phyloP scores from a whole-genome alignment of 805 yeast genomes.

The Wickerhamomyces chambardii region DNA sequence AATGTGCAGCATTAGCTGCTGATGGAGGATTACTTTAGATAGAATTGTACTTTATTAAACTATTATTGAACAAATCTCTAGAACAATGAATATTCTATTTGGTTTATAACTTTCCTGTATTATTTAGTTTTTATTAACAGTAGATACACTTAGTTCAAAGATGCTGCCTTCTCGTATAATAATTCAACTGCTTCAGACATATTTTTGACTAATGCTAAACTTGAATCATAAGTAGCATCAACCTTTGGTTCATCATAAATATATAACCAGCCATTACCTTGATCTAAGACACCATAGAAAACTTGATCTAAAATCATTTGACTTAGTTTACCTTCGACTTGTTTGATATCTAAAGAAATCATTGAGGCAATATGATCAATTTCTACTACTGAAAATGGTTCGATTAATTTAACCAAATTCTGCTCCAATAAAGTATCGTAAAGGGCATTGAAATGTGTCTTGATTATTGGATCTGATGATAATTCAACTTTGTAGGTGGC shows the following conservation, averaged over 20 bases:
- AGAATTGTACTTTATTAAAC: no score
- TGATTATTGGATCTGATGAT: slow-evolving; percentile 78
- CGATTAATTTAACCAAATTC: slow-evolving; percentile 87
- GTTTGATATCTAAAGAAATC: slow-evolving; percentile 79
- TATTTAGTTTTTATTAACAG: no score
- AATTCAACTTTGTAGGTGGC: slow-evolving; percentile 64
- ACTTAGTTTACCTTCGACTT: slow-evolving; percentile 88
- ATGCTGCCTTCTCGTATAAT: slow-evolving; percentile 87
- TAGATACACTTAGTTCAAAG: slow-evolving; percentile 67
- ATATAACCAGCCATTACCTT: slow-evolving; percentile 96
- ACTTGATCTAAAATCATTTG: slow-evolving; percentile 96
- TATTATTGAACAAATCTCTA: no score
- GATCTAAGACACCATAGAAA: slow-evolving; percentile 95
- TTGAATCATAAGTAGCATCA: slow-evolving; percentile 83
- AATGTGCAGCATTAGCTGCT: slow-evolving; percentile 50
- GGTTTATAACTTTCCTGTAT: no score
- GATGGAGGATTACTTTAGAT: slow-evolving; percentile 22
- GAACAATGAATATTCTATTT: no score
- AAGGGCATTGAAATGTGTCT: slow-evolving; percentile 85
- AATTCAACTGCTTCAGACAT: slow-evolving; percentile 85
- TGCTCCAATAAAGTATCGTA: slow-evolving; percentile 92
- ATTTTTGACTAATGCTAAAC: slow-evolving; percentile 78
- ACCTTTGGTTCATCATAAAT: slow-evolving; percentile 83
- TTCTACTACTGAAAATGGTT: slow-evolving; percentile 96
- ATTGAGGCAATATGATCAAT: slow-evolving; percentile 78